These are phyloP conservation scores for Ustilago xerochloae DNA, from an alignment of 1,284 basidiomycete genomes.

Conservation along the genomic window DNA sequence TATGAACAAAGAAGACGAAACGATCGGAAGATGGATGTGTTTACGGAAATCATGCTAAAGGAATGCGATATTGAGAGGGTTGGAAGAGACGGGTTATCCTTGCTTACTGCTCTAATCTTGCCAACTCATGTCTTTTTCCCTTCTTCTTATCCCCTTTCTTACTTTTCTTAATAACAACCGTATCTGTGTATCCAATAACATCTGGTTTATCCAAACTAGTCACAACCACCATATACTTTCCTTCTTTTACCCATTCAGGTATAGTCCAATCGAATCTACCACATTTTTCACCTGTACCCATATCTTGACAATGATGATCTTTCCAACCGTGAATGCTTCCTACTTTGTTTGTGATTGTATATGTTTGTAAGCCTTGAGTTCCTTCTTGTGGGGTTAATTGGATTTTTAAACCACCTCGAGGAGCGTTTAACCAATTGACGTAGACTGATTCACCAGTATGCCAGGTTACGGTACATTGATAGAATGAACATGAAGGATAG, in stretches of 20 bases:
- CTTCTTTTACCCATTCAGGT: slow-evolving; percentile 15
- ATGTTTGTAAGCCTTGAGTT: slow-evolving; percentile 21
- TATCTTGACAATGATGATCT: slow-evolving; percentile 22
- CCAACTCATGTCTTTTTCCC: slow-evolving; percentile 18
- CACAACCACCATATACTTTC: slow-evolving; percentile 36
- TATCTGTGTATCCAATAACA: slow-evolving; percentile 46
- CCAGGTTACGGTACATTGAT: slow-evolving; percentile 40
- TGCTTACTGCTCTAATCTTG: neutral
- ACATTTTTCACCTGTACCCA: slow-evolving; percentile 33
- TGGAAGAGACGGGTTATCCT: too few relatives aligned
- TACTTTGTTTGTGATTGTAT: slow-evolving; percentile 41
- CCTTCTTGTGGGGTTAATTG: slow-evolving; percentile 42
- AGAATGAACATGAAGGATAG: slow-evolving; percentile 35
- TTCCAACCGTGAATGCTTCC: slow-evolving; percentile 19
- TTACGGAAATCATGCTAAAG: too few relatives aligned
- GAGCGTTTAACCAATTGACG: slow-evolving; percentile 49
- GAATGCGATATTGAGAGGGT: too few relatives aligned
- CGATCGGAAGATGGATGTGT: neutral
- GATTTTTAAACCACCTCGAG: slow-evolving; percentile 34
- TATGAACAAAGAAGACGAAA: neutral
- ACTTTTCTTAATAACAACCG: slow-evolving; percentile 28
- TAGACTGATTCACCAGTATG: slow-evolving; percentile 8
- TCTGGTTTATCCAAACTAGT: slow-evolving; percentile 20
- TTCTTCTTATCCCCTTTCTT: too few relatives aligned
- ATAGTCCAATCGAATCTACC: slow-evolving; percentile 35